Conservation (phyloP, 306 rosid species). For the Fagus sylvatica region DNA sequence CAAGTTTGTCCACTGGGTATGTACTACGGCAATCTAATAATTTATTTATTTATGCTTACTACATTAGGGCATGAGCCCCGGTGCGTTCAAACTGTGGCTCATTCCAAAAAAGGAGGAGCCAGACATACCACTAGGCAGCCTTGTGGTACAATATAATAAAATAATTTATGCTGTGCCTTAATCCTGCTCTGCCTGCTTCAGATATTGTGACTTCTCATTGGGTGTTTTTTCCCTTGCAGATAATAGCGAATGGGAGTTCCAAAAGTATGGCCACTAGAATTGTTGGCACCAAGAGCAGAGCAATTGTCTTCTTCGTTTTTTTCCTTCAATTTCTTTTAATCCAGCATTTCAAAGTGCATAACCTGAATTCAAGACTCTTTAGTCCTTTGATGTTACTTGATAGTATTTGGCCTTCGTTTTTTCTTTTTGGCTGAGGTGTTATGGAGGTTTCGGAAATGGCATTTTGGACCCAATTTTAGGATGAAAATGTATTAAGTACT, state of each 20-base stretch:
- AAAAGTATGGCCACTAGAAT: constrained; percentile 89
- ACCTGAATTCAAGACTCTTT: background rate
- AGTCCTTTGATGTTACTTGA: background rate
- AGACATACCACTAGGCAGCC: too few relatives aligned
- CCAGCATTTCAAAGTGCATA: background rate
- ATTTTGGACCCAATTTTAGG: background rate
- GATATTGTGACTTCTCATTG: background rate
- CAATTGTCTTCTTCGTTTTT: background rate
- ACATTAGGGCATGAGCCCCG: too few relatives aligned
- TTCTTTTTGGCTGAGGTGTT: background rate
- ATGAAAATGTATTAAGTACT: background rate
- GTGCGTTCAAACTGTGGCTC: too few relatives aligned
- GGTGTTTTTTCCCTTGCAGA: constrained; percentile 39
- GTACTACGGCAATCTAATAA: background rate
- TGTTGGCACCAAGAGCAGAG: background rate
- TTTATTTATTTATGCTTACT: background rate
- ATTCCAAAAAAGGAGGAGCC: too few relatives aligned
- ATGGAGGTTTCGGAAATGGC: background rate
- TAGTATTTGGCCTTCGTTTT: background rate
- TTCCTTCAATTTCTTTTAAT: background rate
- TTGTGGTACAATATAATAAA: too few relatives aligned
- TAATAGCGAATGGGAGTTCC: constrained; percentile 96
- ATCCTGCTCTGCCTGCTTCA: background rate
- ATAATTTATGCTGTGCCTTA: background rate
- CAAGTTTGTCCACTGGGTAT: constrained; percentile 94